Evolutionary conservation across 805 yeast genomes (phyloP).

Genomic region (Metschnikowia lochheadii): DNA sequence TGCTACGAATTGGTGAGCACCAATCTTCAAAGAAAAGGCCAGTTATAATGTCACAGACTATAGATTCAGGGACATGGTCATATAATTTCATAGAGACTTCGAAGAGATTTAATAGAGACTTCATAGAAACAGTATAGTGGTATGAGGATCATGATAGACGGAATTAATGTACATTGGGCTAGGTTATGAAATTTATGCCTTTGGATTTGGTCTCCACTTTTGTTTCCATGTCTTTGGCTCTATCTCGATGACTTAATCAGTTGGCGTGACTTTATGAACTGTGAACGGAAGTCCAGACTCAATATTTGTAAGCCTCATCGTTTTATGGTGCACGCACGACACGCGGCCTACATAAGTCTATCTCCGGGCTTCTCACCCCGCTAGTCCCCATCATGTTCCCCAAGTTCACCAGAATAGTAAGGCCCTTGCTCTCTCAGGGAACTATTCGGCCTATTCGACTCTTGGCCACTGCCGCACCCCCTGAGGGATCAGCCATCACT

Average conservation of each 20-base stretch:
- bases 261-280: background rate
- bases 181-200: no score
- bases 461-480: conserved; percentile 27
- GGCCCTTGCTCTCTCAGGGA: background rate
- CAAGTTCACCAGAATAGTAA: conserved; percentile 1
- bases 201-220: no score
- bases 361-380: background rate
- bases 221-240: no score
- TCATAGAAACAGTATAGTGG: no score
- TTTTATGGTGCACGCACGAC: background rate
- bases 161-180: no score
- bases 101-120: no score
- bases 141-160: no score
- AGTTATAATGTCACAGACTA: no score
- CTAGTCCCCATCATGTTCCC: background rate
- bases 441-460: background rate
- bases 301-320: background rate
- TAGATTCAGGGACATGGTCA: no score
- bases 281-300: background rate
- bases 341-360: background rate
- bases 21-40: conserved; percentile 6
- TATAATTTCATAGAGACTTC: no score
- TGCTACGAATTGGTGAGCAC: conserved; percentile 73
- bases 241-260: background rate
- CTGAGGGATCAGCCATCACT: conserved; percentile 44